These are phyloP conservation scores for Inonotus hispidus DNA, from an alignment of 1,284 basidiomycete genomes.

Conservation along the genomic window DNA sequence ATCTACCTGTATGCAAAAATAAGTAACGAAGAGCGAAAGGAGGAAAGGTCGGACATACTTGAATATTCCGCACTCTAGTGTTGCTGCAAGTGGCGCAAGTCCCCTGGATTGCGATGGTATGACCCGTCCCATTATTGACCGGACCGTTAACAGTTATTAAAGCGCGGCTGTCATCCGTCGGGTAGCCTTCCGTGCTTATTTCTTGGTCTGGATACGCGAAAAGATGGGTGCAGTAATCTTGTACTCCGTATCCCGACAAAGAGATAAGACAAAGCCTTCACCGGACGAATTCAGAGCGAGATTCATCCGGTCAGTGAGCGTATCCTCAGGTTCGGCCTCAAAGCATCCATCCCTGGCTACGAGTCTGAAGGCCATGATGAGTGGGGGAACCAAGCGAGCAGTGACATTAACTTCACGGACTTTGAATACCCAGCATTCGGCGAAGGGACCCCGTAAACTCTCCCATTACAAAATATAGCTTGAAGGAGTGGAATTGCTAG, in stretches of 20 bases:
- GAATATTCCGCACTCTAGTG: constrained; percentile 62
- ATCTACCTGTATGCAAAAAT: constrained; percentile 46
- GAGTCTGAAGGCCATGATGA: neutral
- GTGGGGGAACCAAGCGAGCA: neutral
- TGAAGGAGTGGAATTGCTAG: constrained; percentile 4
- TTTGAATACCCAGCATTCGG: neutral
- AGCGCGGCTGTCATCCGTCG: constrained; percentile 50
- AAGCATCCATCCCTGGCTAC: constrained; percentile 34
- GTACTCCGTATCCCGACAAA: constrained; percentile 63
- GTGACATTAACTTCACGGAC: neutral
- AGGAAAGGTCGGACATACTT: constrained; percentile 36
- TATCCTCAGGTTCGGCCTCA: constrained; percentile 51
- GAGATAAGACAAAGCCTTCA: constrained; percentile 52
- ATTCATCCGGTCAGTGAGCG: constrained; percentile 67
- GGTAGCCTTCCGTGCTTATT: constrained; percentile 73
- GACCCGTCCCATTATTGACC: constrained; percentile 48
- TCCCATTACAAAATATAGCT: constrained; percentile 5
- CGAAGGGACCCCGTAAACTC: neutral
- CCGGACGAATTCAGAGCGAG: constrained; percentile 59
- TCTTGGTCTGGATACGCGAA: constrained; percentile 68
- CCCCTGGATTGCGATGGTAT: constrained; percentile 68
- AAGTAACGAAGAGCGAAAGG: neutral
- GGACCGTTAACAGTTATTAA: constrained; percentile 53
- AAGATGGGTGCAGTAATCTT: constrained; percentile 55
- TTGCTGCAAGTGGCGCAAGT: constrained; percentile 52